Conservation (phyloP, 2,329 filamentous ascomycete species). For the Ophiostoma ulmi region DNA sequence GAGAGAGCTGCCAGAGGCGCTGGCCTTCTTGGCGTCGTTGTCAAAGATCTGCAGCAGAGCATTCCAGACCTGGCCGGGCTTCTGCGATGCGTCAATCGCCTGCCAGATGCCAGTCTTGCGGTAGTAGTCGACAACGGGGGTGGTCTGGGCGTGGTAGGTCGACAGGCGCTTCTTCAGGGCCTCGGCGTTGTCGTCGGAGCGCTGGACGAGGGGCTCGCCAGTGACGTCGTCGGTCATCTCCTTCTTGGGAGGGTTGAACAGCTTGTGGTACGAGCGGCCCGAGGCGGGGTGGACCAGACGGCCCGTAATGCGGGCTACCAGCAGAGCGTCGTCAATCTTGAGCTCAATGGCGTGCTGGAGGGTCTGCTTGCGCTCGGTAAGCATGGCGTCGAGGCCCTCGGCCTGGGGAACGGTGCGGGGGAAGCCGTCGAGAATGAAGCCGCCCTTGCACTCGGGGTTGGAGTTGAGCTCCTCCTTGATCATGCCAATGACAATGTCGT, state of each 20-base stretch:
- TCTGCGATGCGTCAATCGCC: slow-evolving; percentile 89
- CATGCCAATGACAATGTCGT: slow-evolving; percentile 99
- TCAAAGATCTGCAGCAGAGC: slow-evolving; percentile 81
- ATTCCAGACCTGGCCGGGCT: slow-evolving; percentile 94
- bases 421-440: slow-evolving; percentile 98
- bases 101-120: slow-evolving; percentile 96
- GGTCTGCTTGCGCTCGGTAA: slow-evolving; percentile 68
- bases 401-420: slow-evolving; percentile 94
- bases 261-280: slow-evolving; percentile 93
- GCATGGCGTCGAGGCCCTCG: slow-evolving; percentile 90
- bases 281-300: slow-evolving; percentile 93
- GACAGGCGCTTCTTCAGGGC: slow-evolving; percentile 89
- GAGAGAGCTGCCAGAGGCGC: slow-evolving; percentile 37
- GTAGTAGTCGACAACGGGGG: slow-evolving; percentile 92
- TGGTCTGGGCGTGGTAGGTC: slow-evolving; percentile 92
- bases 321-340: slow-evolving; percentile 88
- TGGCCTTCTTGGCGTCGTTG: slow-evolving; percentile 50
- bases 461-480: slow-evolving; percentile 94
- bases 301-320: slow-evolving; percentile 94
- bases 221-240: slow-evolving; percentile 95
- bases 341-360: slow-evolving; percentile 95
- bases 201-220: slow-evolving; percentile 92
- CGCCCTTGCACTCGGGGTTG: slow-evolving; percentile 94
- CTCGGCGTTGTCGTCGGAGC: slow-evolving; percentile 94
- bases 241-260: slow-evolving; percentile 96